These are phyloP conservation scores for Firmiana major DNA, from an alignment of 345 rosid genomes.

Conservation along the genomic window DNA sequence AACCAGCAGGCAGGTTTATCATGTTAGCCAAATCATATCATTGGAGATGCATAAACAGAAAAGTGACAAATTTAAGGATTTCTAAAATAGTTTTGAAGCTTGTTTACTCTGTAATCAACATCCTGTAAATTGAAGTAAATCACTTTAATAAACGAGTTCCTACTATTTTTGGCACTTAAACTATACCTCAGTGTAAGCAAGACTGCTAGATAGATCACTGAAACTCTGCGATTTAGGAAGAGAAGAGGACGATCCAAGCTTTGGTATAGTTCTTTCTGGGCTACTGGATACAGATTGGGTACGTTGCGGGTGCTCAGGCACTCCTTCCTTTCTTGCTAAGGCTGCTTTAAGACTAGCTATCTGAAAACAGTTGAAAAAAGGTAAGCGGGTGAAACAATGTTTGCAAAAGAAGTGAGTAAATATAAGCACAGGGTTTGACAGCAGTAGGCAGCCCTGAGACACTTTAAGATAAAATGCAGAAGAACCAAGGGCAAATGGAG, in stretches of 20 bases:
- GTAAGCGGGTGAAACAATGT: not conserved
- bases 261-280: conserved; percentile 46
- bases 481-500: not conserved
- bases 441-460: not conserved
- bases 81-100: too few relatives aligned
- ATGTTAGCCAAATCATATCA: not conserved
- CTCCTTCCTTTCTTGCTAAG: conserved; percentile 57
- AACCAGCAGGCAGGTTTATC: conserved; percentile 21
- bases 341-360: conserved; percentile 73
- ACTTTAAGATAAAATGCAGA: not conserved
- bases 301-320: conserved; percentile 35
- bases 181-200: conserved; percentile 55
- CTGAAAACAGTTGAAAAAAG: conserved; percentile 28
- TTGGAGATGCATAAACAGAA: not conserved
- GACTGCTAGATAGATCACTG: conserved; percentile 33
- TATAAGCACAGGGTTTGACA: not conserved
- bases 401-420: not conserved
- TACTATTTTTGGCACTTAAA: not conserved
- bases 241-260: conserved; percentile 43
- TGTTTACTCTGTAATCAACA: not conserved
- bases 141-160: not conserved
- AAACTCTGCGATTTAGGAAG: conserved; percentile 39
- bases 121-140: not conserved
- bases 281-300: conserved; percentile 27
- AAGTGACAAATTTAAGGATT: not conserved